Percentiles rank a stretch among this genome's conserved stretches.
phyloP scores from a whole-genome alignment of 2,329 filamentous ascomycete species.

The Alternaria sp. region DNA sequence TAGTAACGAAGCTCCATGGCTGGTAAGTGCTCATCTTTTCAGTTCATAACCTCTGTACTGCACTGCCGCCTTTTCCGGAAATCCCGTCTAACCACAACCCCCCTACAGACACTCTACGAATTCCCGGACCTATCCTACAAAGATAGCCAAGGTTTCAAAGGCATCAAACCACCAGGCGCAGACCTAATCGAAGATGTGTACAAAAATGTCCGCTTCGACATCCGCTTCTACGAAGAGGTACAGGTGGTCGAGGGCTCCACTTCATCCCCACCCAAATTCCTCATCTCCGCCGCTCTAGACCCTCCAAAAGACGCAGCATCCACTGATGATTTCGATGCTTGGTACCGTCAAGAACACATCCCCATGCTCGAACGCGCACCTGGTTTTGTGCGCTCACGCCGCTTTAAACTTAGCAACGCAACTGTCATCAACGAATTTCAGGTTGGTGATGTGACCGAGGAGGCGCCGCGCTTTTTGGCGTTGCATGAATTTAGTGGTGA shows the following conservation, averaged over 20 bases:
- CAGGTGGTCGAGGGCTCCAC: background rate
- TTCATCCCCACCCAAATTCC: slow-evolving; percentile 15
- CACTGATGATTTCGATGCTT: slow-evolving; percentile 27
- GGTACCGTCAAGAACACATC: slow-evolving; percentile 35
- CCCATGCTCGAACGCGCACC: slow-evolving; percentile 12
- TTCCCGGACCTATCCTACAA: slow-evolving; percentile 35
- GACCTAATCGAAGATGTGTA: slow-evolving; percentile 34
- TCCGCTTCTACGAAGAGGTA: slow-evolving; percentile 34
- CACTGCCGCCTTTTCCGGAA: background rate
- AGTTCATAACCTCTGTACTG: background rate
- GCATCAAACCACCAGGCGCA: slow-evolving; percentile 31
- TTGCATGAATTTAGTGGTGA: slow-evolving; percentile 37
- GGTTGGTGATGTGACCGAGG: slow-evolving; percentile 13
- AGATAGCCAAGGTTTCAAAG: slow-evolving; percentile 29
- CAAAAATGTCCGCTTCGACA: slow-evolving; percentile 38
- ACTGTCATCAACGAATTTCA: slow-evolving; percentile 31
- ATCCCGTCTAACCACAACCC: background rate
- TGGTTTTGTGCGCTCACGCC: slow-evolving; percentile 31
- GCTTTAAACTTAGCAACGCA: slow-evolving; percentile 27
- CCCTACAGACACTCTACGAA: slow-evolving; percentile 32
- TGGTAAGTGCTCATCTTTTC: slow-evolving; percentile 12
- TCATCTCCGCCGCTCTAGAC: slow-evolving; percentile 23
- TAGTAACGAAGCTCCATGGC: slow-evolving; percentile 27
- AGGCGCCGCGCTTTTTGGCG: slow-evolving; percentile 27
- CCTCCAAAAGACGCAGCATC: slow-evolving; percentile 9